phyloP scores from a whole-genome alignment of 768 basidiomycete species.

The Hygrophoropsis aurantiaca region DNA sequence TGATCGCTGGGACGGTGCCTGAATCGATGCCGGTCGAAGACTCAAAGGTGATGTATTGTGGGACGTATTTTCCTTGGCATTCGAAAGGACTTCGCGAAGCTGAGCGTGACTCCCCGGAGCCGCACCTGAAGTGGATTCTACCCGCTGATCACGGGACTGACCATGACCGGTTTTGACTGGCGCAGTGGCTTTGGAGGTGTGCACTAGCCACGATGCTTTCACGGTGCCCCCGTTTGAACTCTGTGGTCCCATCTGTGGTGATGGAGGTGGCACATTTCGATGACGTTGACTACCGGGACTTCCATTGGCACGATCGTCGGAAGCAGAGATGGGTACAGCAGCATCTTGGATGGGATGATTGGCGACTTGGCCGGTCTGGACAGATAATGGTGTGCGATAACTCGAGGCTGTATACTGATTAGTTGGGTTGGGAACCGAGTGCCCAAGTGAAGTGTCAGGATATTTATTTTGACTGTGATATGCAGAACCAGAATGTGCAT shows the following conservation, averaged over 20 bases:
- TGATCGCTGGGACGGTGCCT: constrained; percentile 22
- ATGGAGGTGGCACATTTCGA: constrained; percentile 1
- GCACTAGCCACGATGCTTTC: constrained; percentile 32
- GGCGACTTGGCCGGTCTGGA: no score
- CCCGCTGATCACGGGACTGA: constrained; percentile 19
- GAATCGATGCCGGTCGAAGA: constrained; percentile 18
- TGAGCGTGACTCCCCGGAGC: constrained; percentile 15
- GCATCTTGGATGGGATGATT: no score
- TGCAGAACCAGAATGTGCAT: constrained; percentile 11
- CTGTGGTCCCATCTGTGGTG: constrained; percentile 9
- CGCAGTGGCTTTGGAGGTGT: constrained; percentile 20
- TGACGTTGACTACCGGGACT: no score
- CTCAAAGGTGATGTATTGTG: constrained; percentile 23
- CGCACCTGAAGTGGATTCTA: constrained; percentile 16
- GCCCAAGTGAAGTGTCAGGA: constrained; percentile 21
- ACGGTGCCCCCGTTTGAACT: constrained; percentile 20
- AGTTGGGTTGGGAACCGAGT: no score
- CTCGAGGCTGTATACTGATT: no score
- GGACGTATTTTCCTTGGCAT: constrained; percentile 17
- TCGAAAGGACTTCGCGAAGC: constrained; percentile 32
- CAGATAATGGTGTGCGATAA: no score
- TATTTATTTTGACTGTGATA: constrained; percentile 24
- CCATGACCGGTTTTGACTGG: constrained; percentile 13
- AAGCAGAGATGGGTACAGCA: no score
- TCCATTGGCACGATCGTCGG: no score